These are phyloP conservation scores for Acorus gramineus DNA, from an alignment of 106 monocot species.

Conservation along the genomic window DNA sequence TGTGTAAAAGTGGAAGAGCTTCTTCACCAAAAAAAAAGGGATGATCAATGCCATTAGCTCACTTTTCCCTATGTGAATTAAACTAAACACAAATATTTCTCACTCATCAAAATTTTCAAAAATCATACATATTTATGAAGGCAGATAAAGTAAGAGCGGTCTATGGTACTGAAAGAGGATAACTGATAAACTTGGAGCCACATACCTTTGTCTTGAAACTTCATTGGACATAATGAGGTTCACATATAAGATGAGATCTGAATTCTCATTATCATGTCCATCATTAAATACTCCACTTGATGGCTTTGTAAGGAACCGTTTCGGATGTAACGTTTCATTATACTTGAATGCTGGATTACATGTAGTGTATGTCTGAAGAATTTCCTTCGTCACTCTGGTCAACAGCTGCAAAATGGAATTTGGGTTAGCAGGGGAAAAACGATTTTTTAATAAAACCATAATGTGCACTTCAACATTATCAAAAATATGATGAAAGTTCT, in stretches of 20 bases:
- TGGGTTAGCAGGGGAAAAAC: too few relatives aligned
- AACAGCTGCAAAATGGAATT: constrained; percentile 46
- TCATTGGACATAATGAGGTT: constrained; percentile 61
- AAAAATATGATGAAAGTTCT: too few relatives aligned
- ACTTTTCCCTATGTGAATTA: too few relatives aligned
- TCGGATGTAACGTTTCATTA: constrained; percentile 68
- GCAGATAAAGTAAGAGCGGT: too few relatives aligned
- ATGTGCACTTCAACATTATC: too few relatives aligned
- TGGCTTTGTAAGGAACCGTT: constrained; percentile 74
- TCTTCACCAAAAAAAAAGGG: too few relatives aligned
- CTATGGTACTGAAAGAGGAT: not conserved
- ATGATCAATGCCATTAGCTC: too few relatives aligned
- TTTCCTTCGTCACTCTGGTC: constrained; percentile 55
- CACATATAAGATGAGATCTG: constrained; percentile 81
- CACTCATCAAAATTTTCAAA: too few relatives aligned
- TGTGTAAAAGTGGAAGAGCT: too few relatives aligned
- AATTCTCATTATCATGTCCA: constrained; percentile 78
- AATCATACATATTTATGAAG: too few relatives aligned
- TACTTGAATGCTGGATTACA: constrained; percentile 78
- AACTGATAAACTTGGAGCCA: not conserved
- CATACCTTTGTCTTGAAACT: constrained; percentile 59
- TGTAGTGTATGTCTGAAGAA: constrained; percentile 57
- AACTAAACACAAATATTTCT: too few relatives aligned
- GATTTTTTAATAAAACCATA: too few relatives aligned
- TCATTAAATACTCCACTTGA: constrained; percentile 71